Evolutionary conservation across 768 basidiomycete genomes (phyloP), one percentile per base, ranked within the genome.

Genomic region (Termitomyces titanicus): DNA sequence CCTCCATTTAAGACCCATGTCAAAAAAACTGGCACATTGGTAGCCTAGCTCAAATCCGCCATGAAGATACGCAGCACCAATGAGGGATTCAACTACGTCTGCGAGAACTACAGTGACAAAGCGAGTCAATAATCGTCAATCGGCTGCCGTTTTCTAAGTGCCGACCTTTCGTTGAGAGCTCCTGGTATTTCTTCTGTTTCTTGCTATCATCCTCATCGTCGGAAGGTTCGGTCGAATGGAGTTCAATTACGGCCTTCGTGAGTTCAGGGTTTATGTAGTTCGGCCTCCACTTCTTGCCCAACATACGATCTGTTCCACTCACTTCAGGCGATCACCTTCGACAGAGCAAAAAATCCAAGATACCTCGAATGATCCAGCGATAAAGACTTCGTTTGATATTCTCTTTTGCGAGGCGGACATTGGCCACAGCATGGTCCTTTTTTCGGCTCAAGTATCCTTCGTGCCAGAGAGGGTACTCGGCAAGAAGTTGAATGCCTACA

Each of bases 21-120:
- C 79, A 58, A 90, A 90, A 45, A 82, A 72, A 52, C 77, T 74
- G 46, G 70, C 72, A 63, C 81, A 85, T 58, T 85, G 79, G 49
- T 83, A 77, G 0, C 81, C 85, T 1, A 85, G 70, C 45, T 80
- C 73, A 47, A 87, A 82, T 9, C 84, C 79, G 0, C 88, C 88
- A 55, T 86, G 79, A 4, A 88, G 66, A 67, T 85, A 89, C 0
- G 87, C 79, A 6, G 90, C 91, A 0, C 92, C 93, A 24, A 94
- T 86, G 12, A 92, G 70, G 3, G 91, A 81, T 69, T 96, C 93
- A 5, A 93, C 78, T 4, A 93, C 86, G 58, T 95, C 93, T 1
- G 90, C 90, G 33, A 94, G 74, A 56, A 90, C 82, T 80, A 38
- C 4, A 43, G 40, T 43, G 50, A 17, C 3, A 53, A 29, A 18